Conservation (phyloP, 2,329 filamentous ascomycete genomes). For the Phialemoniopsis sp. region DNA sequence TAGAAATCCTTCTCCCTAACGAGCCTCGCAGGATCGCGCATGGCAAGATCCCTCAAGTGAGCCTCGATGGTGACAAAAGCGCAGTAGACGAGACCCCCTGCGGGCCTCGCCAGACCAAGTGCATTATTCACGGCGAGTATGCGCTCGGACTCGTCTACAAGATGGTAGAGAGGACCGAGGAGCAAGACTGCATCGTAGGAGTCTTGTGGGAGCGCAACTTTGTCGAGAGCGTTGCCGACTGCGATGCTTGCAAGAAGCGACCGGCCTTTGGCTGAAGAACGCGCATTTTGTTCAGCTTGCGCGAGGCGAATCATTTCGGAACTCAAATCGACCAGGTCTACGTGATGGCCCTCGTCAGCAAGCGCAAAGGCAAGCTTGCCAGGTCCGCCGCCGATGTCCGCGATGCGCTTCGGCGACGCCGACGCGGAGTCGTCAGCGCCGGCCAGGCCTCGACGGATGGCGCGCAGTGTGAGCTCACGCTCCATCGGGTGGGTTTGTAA, state of each 20-base stretch:
- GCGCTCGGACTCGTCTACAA: too few species aligned
- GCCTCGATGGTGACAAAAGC: background rate
- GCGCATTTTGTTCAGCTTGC: too few species aligned
- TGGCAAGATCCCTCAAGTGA: slow-evolving; percentile 2
- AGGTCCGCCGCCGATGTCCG: slow-evolving; percentile 10
- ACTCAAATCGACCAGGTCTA: slow-evolving; percentile 8
- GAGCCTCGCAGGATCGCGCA: slow-evolving; percentile 1
- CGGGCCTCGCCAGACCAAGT: too few species aligned
- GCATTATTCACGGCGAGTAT: too few species aligned
- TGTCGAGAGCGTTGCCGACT: too few species aligned
- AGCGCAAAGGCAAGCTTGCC: slow-evolving; percentile 9
- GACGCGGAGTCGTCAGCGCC: background rate
- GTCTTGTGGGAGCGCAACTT: background rate
- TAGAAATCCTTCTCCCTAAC: too few species aligned
- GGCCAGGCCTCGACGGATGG: slow-evolving; percentile 5
- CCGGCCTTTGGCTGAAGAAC: too few species aligned
- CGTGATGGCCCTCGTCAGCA: slow-evolving; percentile 8
- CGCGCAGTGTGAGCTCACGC: slow-evolving; percentile 8
- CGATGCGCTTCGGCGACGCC: background rate
- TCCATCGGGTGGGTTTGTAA: slow-evolving; percentile 9
- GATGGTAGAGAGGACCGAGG: too few species aligned
- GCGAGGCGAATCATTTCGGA: too few species aligned
- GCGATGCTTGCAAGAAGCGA: too few species aligned
- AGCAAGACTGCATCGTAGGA: slow-evolving; percentile 4
- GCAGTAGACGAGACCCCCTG: too few species aligned